These are phyloP conservation scores for Mortierella sp. DNA, from an alignment of 371 early-diverging fungal genomes.

Conservation along the genomic window DNA sequence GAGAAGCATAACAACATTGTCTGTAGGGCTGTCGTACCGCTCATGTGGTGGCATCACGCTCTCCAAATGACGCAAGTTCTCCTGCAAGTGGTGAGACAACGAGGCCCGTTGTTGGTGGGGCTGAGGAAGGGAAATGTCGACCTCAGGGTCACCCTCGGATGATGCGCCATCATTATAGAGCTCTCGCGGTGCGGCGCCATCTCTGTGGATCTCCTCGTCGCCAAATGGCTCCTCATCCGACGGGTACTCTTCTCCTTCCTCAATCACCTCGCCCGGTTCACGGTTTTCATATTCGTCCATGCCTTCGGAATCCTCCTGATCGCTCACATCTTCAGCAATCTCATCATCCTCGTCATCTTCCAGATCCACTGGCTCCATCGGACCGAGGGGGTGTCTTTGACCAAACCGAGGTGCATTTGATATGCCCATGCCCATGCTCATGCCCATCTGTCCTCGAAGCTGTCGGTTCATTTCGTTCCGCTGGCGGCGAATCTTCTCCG, in stretches of 20 bases:
- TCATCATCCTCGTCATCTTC: slow-evolving; percentile 2
- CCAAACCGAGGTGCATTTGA: background rate
- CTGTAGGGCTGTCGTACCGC: background rate
- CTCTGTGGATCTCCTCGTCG: background rate
- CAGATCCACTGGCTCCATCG: background rate
- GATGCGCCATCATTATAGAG: background rate
- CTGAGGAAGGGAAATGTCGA: background rate
- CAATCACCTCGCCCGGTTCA: background rate
- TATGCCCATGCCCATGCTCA: slow-evolving; percentile 2
- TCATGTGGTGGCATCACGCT: background rate
- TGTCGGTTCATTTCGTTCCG: background rate
- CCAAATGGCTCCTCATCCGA: background rate
- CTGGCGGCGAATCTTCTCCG: background rate
- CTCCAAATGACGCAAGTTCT: slow-evolving; percentile 5
- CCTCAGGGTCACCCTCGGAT: background rate
- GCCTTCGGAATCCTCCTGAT: background rate
- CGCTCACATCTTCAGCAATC: background rate
- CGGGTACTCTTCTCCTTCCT: background rate
- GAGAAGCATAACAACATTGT: background rate
- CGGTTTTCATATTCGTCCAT: background rate
- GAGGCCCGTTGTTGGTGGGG: background rate
- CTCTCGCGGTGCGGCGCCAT: background rate
- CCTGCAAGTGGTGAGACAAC: background rate
- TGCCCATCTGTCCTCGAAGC: background rate
- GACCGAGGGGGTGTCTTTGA: background rate